Percentiles rank a stretch among this genome's conserved stretches.
phyloP scores from a whole-genome alignment of 192 early-diverging fungal species.

The Backusella luteola region DNA sequence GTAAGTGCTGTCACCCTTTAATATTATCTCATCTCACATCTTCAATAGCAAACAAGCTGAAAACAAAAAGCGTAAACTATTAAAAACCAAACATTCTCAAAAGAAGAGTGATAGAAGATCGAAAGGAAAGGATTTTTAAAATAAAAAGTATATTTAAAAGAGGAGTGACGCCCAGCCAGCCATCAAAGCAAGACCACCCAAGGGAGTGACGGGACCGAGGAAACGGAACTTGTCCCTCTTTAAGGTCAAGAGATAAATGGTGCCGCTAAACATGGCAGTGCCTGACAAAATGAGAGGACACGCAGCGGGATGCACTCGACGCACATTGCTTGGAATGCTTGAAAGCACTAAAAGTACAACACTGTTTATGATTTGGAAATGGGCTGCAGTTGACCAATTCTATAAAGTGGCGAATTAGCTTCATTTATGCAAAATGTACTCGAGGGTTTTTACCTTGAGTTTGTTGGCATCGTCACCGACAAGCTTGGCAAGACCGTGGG shows the following conservation, averaged over 20 bases:
- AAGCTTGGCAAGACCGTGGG: slow-evolving; percentile 40
- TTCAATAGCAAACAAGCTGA: slow-evolving; percentile 50
- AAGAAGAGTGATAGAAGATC: slow-evolving; percentile 64
- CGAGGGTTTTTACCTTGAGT: slow-evolving; percentile 8
- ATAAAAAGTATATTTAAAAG: slow-evolving; percentile 13
- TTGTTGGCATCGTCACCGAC: slow-evolving; percentile 32
- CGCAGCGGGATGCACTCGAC: slow-evolving; percentile 34
- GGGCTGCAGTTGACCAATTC: slow-evolving; percentile 53
- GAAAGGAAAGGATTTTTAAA: slow-evolving; percentile 42
- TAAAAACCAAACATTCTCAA: slow-evolving; percentile 63
- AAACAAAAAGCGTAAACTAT: slow-evolving; percentile 53
- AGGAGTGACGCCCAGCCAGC: slow-evolving; percentile 54
- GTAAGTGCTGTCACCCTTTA: slow-evolving; percentile 31
- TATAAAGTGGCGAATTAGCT: neutral
- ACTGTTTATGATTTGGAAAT: slow-evolving; percentile 54
- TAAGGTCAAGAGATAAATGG: slow-evolving; percentile 58
- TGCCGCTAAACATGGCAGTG: slow-evolving; percentile 51
- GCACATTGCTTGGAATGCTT: slow-evolving; percentile 33
- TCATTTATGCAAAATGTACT: too few species aligned
- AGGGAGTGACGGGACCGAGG: slow-evolving; percentile 59
- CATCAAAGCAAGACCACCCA: slow-evolving; percentile 56
- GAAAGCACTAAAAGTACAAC: slow-evolving; percentile 49
- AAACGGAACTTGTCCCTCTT: slow-evolving; percentile 36
- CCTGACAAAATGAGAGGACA: slow-evolving; percentile 53
- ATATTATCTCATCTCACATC: neutral